phyloP scores from a whole-genome alignment of 108 stramenopile genomes.

The Craspedostauros australis region DNA sequence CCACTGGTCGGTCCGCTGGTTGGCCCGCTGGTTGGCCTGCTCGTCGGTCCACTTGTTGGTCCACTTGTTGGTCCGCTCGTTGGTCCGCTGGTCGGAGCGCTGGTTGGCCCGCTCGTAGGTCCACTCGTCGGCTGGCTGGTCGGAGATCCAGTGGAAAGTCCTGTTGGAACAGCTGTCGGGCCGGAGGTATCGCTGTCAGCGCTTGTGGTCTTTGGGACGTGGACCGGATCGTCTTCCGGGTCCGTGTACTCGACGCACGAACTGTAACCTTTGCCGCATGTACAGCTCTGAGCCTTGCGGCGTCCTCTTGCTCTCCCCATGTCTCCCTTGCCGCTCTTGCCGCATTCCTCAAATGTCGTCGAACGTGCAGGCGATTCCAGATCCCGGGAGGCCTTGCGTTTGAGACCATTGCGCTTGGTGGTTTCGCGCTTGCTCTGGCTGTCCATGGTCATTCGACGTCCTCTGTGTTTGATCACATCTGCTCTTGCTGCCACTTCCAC shows the following conservation, averaged over 20 bases:
- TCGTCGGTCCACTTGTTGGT: slow-evolving; percentile 10
- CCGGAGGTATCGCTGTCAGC: background rate
- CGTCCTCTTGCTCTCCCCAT: too few relatives aligned
- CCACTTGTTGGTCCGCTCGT: slow-evolving; percentile 2
- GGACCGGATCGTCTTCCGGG: slow-evolving; percentile 4
- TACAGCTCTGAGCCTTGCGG: too few relatives aligned
- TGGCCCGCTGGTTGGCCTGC: slow-evolving; percentile 4
- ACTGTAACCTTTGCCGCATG: too few relatives aligned
- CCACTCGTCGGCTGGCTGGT: background rate
- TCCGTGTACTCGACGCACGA: slow-evolving; percentile 13
- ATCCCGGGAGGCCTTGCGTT: too few relatives aligned
- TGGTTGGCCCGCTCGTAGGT: slow-evolving; percentile 5
- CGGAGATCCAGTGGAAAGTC: slow-evolving; percentile 1
- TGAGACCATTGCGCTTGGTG: too few relatives aligned
- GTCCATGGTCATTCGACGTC: too few relatives aligned
- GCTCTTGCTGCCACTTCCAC: too few relatives aligned
- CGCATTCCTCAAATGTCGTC: too few relatives aligned
- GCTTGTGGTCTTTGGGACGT: background rate
- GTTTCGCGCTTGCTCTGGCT: too few relatives aligned
- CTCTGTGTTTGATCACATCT: too few relatives aligned
- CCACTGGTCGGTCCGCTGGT: slow-evolving; percentile 10
- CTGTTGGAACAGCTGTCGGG: slow-evolving; percentile 3
- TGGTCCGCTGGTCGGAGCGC: slow-evolving; percentile 9
- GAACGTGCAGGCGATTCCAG: too few relatives aligned
- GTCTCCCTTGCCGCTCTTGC: background rate